A percentile compares a stretch with the other conserved stretches of the same genome.
Conservation (phyloP, 306 rosid genomes). For the Cucumis cinereus region DNA sequence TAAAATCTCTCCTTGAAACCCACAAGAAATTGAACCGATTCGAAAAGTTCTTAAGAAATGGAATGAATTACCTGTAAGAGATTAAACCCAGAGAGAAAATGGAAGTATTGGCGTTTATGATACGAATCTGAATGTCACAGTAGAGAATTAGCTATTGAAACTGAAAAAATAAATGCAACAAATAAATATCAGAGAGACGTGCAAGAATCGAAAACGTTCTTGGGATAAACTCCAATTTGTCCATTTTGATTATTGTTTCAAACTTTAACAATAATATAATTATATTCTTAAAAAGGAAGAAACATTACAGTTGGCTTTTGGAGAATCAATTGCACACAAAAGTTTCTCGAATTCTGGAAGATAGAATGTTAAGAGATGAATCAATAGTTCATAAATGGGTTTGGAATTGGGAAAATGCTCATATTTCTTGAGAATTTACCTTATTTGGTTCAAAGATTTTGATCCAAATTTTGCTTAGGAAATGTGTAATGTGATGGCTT, state of each 20-base stretch:
- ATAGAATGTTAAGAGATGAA: not conserved
- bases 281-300: not conserved
- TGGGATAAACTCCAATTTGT: not conserved
- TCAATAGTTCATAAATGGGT: not conserved
- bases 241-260: not conserved
- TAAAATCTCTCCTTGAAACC: not conserved
- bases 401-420: not conserved
- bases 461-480: not conserved
- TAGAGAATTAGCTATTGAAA: not conserved
- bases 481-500: not conserved
- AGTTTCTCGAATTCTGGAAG: not conserved
- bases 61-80: not conserved
- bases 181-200: slow-evolving; percentile 1
- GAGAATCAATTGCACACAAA: not conserved
- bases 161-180: not conserved
- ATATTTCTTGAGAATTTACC: not conserved
- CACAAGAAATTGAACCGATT: not conserved
- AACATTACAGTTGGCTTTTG: not conserved
- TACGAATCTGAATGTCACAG: not conserved
- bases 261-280: not conserved
- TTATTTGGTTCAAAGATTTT: not conserved
- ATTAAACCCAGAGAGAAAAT: not conserved
- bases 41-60: not conserved
- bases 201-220: not conserved
- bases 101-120: not conserved